These are phyloP conservation scores for Taphrina pruni DNA, from an alignment of 1,139 yeast genomes.

Conservation along the genomic window DNA sequence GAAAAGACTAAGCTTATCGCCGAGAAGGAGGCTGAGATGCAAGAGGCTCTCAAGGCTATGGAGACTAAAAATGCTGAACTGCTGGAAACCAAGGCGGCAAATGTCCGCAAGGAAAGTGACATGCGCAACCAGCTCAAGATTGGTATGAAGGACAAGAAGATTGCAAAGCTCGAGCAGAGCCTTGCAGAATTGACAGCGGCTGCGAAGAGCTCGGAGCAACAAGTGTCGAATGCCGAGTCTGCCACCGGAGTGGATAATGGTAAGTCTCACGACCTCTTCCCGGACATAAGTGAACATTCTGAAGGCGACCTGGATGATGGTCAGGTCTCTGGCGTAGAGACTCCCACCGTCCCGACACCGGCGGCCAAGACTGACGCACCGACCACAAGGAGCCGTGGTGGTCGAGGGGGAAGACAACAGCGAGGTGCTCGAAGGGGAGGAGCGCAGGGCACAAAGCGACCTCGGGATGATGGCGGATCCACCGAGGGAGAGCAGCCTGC, in stretches of 20 bases:
- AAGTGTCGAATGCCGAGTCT: not conserved
- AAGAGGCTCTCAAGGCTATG: constrained; percentile 45
- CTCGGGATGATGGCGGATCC: constrained; percentile 20
- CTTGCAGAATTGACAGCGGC: constrained; percentile 41
- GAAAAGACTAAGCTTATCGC: constrained; percentile 45
- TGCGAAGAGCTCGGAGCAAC: not conserved
- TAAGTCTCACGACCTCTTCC: constrained; percentile 11
- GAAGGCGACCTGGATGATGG: constrained; percentile 13
- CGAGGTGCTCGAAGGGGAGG: constrained; percentile 23
- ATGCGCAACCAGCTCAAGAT: constrained; percentile 46
- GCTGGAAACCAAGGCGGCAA: constrained; percentile 52
- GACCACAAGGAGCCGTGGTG: constrained; percentile 21
- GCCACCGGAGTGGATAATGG: constrained; percentile 12
- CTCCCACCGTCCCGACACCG: constrained; percentile 3
- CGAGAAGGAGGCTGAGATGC: constrained; percentile 50
- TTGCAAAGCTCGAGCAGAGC: constrained; percentile 48
- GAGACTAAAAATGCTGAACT: constrained; percentile 54
- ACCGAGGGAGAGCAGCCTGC: constrained; percentile 27
- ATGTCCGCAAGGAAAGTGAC: constrained; percentile 50
- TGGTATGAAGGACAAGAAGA: constrained; percentile 47
- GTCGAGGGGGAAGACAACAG: constrained; percentile 13
- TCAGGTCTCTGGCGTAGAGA: constrained; percentile 3
- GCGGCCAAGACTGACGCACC: not conserved
- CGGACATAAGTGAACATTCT: constrained; percentile 19
- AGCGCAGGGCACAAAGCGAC: constrained; percentile 26